A percentile compares a stretch with the other conserved stretches of the same genome.
Evolutionary conservation across 2,329 filamentous ascomycete species (phyloP).

Genomic region (Sarocladium strictum): DNA sequence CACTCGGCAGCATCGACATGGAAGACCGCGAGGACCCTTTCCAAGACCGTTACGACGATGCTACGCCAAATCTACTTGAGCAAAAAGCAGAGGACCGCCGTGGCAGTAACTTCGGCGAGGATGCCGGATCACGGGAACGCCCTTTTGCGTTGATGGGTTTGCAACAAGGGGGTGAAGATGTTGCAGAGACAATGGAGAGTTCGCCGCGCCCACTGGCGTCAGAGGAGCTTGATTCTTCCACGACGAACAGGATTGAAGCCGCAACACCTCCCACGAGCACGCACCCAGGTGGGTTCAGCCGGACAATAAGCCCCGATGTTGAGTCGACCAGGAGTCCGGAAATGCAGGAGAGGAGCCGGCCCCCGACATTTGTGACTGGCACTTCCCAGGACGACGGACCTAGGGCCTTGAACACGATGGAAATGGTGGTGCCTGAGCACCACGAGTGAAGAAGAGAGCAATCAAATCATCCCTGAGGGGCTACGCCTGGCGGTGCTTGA

Average conservation of each 20-base stretch:
- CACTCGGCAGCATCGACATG: slow-evolving; percentile 27
- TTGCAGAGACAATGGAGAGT: neutral
- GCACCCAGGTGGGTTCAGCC: neutral
- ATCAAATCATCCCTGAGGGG: no score
- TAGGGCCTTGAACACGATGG: slow-evolving; percentile 24
- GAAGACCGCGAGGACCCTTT: slow-evolving; percentile 17
- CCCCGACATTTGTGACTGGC: slow-evolving; percentile 19
- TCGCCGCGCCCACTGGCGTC: neutral
- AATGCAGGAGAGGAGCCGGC: slow-evolving; percentile 36
- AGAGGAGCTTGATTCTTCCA: neutral
- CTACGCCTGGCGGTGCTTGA: no score
- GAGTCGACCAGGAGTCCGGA: slow-evolving; percentile 28
- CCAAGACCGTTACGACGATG: slow-evolving; percentile 18
- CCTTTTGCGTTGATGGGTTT: neutral
- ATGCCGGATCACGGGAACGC: neutral
- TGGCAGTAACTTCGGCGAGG: neutral
- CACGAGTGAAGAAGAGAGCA: slow-evolving; percentile 19
- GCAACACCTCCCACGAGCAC: neutral
- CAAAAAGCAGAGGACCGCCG: slow-evolving; percentile 11
- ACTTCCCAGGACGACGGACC: slow-evolving; percentile 15
- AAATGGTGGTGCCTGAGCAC: slow-evolving; percentile 26
- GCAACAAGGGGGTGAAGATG: neutral
- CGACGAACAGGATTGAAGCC: neutral
- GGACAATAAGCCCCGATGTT: slow-evolving; percentile 14
- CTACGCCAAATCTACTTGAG: slow-evolving; percentile 20